phyloP scores from a whole-genome alignment of 768 basidiomycete species.

The Tulasnella sp. region DNA sequence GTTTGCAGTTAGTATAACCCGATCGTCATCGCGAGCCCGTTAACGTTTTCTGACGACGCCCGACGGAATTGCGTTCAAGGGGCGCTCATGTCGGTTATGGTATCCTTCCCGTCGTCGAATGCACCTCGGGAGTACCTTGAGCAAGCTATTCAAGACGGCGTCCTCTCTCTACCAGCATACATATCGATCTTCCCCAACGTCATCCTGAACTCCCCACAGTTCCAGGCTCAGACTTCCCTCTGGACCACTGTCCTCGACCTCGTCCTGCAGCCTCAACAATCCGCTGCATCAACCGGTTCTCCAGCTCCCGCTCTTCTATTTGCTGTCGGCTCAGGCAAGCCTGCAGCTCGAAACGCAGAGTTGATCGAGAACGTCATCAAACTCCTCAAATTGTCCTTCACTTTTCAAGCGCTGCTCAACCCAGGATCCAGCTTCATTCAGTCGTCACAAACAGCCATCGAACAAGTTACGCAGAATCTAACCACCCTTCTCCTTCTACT shows the following conservation, averaged over 20 bases:
- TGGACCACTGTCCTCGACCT: neutral
- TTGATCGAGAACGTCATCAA: slow-evolving; percentile 7
- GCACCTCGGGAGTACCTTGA: slow-evolving; percentile 1
- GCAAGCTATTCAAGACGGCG: neutral
- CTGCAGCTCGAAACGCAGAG: slow-evolving; percentile 7
- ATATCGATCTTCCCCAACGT: slow-evolving; percentile 7
- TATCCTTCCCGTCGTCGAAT: slow-evolving; percentile 12
- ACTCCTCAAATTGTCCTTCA: neutral
- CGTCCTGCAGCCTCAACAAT: slow-evolving; percentile 4
- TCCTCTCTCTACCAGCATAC: slow-evolving; percentile 1
- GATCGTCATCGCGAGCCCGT: neutral
- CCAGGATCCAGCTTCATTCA: neutral
- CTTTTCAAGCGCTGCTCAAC: neutral
- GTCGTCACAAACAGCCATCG: neutral
- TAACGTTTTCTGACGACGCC: neutral
- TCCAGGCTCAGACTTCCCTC: neutral
- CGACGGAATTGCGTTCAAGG: neutral
- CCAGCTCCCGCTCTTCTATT: neutral
- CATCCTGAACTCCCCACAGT: slow-evolving; percentile 2
- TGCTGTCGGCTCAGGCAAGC: neutral
- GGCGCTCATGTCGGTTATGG: slow-evolving; percentile 6
- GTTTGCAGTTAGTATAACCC: neutral
- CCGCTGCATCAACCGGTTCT: neutral
- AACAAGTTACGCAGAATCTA: slow-evolving; percentile 4
- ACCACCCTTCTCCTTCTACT: neutral